Conservation (phyloP, 2,329 filamentous ascomycete genomes). For the Corinectria fuckeliana region DNA sequence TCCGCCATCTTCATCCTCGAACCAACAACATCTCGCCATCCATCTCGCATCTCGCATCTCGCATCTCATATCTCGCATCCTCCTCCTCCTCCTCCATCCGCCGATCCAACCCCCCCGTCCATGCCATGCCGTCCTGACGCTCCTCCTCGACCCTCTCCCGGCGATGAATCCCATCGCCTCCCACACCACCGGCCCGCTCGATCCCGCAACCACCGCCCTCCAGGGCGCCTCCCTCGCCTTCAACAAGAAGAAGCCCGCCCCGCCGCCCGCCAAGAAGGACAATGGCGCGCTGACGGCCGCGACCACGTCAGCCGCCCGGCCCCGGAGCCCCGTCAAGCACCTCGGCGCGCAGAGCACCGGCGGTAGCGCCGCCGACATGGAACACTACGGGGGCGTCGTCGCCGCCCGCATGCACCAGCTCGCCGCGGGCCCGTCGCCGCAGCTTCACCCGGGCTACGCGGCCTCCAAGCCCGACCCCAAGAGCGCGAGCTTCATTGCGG, state of each 20-base stretch:
- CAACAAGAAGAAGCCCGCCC: constrained; percentile 45
- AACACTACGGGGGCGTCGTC: constrained; percentile 30
- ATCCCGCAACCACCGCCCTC: constrained; percentile 54
- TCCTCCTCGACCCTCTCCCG: constrained; percentile 23
- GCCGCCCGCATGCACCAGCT: constrained; percentile 36
- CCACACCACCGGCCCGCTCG: constrained; percentile 40
- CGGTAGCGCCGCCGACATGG: constrained; percentile 39
- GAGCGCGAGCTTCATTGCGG: constrained; percentile 62
- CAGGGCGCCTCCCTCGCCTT: constrained; percentile 64
- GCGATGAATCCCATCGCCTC: constrained; percentile 46
- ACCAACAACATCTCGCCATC: no score
- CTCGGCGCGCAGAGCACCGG: constrained; percentile 49
- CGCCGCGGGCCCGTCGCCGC: constrained; percentile 27
- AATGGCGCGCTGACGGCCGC: constrained; percentile 55
- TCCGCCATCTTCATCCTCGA: neutral
- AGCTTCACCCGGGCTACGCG: constrained; percentile 26
- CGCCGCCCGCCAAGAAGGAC: constrained; percentile 34
- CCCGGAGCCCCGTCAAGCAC: constrained; percentile 32
- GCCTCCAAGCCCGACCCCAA: constrained; percentile 46
- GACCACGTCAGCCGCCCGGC: constrained; percentile 47
- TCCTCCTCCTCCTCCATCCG: neutral
- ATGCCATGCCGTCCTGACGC: constrained; percentile 23
- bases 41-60: neutral
- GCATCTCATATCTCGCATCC: neutral
- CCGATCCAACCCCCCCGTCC: neutral